Conservation (phyloP, 1,139 yeast genomes). For the Wickerhamiella infanticola region DNA sequence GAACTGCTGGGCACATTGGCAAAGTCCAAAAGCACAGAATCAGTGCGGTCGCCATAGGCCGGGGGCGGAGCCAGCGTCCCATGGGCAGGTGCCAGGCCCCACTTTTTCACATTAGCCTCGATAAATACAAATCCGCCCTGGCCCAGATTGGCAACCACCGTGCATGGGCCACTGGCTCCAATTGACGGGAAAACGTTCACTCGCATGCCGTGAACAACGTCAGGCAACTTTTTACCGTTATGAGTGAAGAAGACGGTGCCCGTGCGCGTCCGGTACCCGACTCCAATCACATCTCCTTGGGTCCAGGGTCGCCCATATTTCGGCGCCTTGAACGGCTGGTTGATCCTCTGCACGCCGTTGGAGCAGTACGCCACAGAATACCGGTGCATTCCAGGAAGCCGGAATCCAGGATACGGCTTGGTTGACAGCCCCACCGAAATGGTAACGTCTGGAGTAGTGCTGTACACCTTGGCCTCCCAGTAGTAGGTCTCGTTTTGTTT, state of each 20-base stretch:
- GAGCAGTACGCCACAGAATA: conserved; percentile 82
- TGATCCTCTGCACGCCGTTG: conserved; percentile 64
- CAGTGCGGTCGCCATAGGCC: conserved; percentile 40
- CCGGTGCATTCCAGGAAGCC: conserved; percentile 72
- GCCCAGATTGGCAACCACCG: conserved; percentile 73
- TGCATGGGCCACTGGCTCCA: conserved; percentile 67
- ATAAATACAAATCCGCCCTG: conserved; percentile 87
- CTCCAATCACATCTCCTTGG: conserved; percentile 85
- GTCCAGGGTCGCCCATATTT: conserved; percentile 57
- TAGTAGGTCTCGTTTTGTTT: conserved; percentile 76
- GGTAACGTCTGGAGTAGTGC: conserved; percentile 37
- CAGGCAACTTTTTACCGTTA: conserved; percentile 77
- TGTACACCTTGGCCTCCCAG: conserved; percentile 68
- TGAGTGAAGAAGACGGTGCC: conserved; percentile 83
- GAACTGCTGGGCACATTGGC: conserved; percentile 6
- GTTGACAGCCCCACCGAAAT: conserved; percentile 70
- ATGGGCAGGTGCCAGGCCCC: conserved; percentile 72
- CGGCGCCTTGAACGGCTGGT: conserved; percentile 64
- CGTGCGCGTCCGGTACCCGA: conserved; percentile 65
- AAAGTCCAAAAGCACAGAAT: conserved; percentile 26
- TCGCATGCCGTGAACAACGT: conserved; percentile 63
- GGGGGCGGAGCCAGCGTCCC: conserved; percentile 71
- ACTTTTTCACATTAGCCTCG: conserved; percentile 86
- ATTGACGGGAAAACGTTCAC: conserved; percentile 76
- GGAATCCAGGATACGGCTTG: conserved; percentile 77